Conservation (phyloP, 192 early-diverging fungal genomes). For the Mortierella claussenii region DNA sequence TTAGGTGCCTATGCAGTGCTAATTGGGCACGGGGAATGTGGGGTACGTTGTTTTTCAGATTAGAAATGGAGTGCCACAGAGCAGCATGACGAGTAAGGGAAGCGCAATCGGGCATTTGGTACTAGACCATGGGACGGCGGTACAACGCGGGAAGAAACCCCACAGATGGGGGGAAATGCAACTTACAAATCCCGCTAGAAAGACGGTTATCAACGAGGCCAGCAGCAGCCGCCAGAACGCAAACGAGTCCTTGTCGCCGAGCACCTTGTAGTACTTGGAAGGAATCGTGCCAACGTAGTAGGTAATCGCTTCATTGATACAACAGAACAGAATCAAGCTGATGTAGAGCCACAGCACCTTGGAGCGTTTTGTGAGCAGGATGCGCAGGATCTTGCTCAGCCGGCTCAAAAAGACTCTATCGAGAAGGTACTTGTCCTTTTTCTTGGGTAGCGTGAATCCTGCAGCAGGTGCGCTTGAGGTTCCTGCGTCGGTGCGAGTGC, state of each 20-base stretch:
- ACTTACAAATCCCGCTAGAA: constrained; percentile 67
- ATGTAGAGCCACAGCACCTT: constrained; percentile 58
- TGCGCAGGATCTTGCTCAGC: constrained; percentile 25
- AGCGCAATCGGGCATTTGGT: too few species aligned
- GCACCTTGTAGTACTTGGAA: constrained; percentile 78
- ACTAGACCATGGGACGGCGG: too few species aligned
- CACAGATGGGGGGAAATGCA: too few species aligned
- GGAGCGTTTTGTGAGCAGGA: constrained; percentile 33
- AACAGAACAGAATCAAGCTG: constrained; percentile 52
- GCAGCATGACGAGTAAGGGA: too few species aligned
- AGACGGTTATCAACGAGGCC: constrained; percentile 64
- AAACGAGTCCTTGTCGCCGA: constrained; percentile 69
- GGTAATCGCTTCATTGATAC: constrained; percentile 60
- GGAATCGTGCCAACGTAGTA: constrained; percentile 80
- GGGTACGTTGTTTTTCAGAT: too few species aligned
- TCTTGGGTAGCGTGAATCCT: constrained; percentile 10
- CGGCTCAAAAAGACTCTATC: constrained; percentile 53
- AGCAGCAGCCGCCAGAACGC: constrained; percentile 70
- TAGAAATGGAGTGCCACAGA: too few species aligned
- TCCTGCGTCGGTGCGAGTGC: neutral
- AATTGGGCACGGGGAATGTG: neutral
- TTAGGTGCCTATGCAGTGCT: neutral
- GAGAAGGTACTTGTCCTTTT: constrained; percentile 43
- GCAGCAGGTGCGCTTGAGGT: neutral
- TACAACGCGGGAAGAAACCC: too few species aligned